phyloP scores from a whole-genome alignment of 768 basidiomycete species.

The Serendipita sp. region DNA sequence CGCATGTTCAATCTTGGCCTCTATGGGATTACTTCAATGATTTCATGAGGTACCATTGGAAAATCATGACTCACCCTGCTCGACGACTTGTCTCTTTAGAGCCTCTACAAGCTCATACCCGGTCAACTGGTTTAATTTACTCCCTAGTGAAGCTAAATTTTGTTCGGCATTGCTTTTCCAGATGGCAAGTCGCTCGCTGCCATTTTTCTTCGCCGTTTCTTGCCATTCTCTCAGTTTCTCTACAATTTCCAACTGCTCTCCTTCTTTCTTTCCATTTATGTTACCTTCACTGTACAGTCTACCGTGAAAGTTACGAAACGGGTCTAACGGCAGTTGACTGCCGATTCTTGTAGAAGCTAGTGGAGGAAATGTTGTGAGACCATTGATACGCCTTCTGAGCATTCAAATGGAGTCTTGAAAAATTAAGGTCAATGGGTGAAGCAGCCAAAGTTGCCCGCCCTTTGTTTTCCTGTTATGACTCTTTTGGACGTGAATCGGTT shows the following conservation, averaged over 20 bases:
- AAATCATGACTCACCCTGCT: conserved; percentile 42
- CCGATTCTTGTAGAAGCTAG: too few relatives aligned
- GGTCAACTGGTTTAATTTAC: conserved; percentile 68
- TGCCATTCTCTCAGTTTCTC: background rate
- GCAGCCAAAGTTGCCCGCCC: too few relatives aligned
- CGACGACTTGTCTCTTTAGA: conserved; percentile 57
- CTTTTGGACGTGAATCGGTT: too few relatives aligned
- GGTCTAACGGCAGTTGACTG: background rate
- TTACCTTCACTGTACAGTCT: background rate
- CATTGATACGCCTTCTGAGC: too few relatives aligned
- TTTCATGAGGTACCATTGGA: background rate
- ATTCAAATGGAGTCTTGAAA: too few relatives aligned
- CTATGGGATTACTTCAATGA: conserved; percentile 33
- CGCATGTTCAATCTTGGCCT: conserved; percentile 41
- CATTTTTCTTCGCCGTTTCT: background rate
- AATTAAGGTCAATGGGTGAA: too few relatives aligned
- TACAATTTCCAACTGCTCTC: background rate
- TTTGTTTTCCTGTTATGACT: too few relatives aligned
- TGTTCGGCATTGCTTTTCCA: background rate
- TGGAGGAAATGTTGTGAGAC: too few relatives aligned
- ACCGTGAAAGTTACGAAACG: background rate
- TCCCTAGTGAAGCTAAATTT: conserved; percentile 57
- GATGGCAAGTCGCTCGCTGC: background rate
- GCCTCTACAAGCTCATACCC: conserved; percentile 85
- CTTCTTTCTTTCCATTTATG: background rate